phyloP scores from a whole-genome alignment of 768 basidiomycete species.

The Coprinellus aureogranulatus region DNA sequence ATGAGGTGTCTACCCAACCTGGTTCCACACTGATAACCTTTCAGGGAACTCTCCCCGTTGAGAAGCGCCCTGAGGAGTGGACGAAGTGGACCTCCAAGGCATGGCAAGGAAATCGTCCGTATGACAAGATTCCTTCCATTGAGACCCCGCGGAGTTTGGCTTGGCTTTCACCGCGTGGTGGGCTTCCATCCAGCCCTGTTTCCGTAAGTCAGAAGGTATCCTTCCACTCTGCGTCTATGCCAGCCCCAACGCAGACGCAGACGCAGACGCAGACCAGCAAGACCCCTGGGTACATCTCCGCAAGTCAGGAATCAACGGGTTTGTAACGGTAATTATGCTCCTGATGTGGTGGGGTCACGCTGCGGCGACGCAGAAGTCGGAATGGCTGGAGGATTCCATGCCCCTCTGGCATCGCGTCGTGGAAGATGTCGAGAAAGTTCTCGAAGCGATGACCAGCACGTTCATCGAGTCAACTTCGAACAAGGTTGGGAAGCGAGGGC shows the following conservation, averaged over 20 bases:
- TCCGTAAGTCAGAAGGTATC: background rate
- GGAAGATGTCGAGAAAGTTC: too few species aligned
- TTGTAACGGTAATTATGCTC: background rate
- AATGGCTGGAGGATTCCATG: background rate
- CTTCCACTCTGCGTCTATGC: background rate
- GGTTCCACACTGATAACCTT: background rate
- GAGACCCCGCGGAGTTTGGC: background rate
- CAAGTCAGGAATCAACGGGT: background rate
- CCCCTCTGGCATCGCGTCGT: background rate
- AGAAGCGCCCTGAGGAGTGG: background rate
- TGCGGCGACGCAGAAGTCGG: background rate
- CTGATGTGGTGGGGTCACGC: background rate
- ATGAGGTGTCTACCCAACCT: too few species aligned
- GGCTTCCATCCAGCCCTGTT: background rate
- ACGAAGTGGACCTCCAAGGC: background rate
- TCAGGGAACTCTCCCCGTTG: background rate
- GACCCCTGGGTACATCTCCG: background rate
- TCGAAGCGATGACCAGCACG: too few species aligned
- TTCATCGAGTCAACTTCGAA: too few species aligned
- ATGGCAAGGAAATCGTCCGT: background rate
- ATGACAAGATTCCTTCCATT: background rate
- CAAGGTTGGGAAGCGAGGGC: too few species aligned
- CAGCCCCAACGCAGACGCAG: too few species aligned
- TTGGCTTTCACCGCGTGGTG: background rate
- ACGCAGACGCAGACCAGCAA: background rate